phyloP scores from a whole-genome alignment of 176 grass and related monocot species.

The Oryza punctata region DNA sequence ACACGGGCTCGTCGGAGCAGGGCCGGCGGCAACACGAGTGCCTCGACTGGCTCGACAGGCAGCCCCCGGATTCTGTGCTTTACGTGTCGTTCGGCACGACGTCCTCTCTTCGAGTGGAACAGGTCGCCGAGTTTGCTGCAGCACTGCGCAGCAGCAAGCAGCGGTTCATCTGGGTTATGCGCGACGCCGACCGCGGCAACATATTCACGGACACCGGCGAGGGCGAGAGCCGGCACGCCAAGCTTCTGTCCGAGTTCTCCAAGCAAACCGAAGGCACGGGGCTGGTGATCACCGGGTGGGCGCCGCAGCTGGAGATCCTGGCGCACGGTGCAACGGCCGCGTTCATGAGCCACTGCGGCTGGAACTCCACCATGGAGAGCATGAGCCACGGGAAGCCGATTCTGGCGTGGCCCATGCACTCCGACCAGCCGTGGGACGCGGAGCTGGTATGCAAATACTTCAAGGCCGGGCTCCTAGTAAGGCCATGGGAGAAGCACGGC shows the following conservation, averaged over 20 bases:
- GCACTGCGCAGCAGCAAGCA: constrained; percentile 39
- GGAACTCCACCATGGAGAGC: constrained; percentile 65
- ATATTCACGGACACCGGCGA: too few relatives aligned
- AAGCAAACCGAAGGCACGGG: constrained; percentile 36
- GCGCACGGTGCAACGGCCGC: constrained; percentile 38
- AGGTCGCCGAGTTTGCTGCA: constrained; percentile 38
- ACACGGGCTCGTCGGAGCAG: background rate
- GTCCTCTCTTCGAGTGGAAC: constrained; percentile 25
- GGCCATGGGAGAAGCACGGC: constrained; percentile 2
- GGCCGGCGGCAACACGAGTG: constrained; percentile 15
- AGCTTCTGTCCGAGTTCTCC: constrained; percentile 12
- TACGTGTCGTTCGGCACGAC: constrained; percentile 59
- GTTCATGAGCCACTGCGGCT: constrained; percentile 73
- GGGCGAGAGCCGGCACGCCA: background rate
- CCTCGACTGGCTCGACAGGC: constrained; percentile 53
- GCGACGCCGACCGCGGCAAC: constrained; percentile 48
- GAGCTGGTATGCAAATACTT: constrained; percentile 21
- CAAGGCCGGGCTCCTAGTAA: background rate
- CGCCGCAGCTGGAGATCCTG: constrained; percentile 62
- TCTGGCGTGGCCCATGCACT: constrained; percentile 58
- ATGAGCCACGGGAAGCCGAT: constrained; percentile 52
- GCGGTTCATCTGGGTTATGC: constrained; percentile 66
- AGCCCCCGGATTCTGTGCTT: constrained; percentile 43
- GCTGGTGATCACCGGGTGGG: constrained; percentile 52
- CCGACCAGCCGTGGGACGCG: constrained; percentile 50